Percentiles rank a stretch among this genome's conserved stretches.
phyloP scores from a whole-genome alignment of 148 eudicot genomes.

The Chenopodium formosanum region DNA sequence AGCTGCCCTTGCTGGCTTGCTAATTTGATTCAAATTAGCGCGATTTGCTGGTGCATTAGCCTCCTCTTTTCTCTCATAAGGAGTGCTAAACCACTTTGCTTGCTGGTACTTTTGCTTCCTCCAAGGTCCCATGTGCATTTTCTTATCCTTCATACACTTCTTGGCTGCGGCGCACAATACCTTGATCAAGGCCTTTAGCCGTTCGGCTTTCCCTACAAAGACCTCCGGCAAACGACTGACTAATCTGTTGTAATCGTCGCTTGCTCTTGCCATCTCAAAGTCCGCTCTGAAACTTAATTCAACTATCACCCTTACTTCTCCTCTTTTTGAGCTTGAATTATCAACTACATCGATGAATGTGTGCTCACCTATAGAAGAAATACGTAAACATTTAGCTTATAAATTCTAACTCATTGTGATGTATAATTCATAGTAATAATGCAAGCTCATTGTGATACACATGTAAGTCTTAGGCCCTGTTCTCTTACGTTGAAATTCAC shows the following conservation, averaged over 20 bases:
- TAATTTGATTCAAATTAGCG: slow-evolving; percentile 1
- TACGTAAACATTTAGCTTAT: neutral
- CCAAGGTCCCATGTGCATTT: slow-evolving; percentile 96
- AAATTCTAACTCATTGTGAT: neutral
- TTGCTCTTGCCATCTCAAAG: slow-evolving; percentile 83
- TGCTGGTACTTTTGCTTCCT: slow-evolving; percentile 79
- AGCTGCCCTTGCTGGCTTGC: slow-evolving; percentile 33
- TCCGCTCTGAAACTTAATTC: slow-evolving; percentile 76
- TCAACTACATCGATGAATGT: slow-evolving; percentile 74
- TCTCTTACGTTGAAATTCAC: no score
- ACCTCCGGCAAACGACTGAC: slow-evolving; percentile 64
- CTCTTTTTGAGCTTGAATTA: slow-evolving; percentile 48
- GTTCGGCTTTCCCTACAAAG: slow-evolving; percentile 72
- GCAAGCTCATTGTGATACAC: no score
- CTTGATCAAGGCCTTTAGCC: slow-evolving; percentile 56
- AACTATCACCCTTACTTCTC: slow-evolving; percentile 58
- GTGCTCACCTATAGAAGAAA: slow-evolving; percentile 59
- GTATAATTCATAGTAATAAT: no score
- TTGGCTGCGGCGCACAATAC: slow-evolving; percentile 68
- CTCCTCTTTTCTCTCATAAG: slow-evolving; percentile 38
- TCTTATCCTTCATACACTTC: slow-evolving; percentile 87
- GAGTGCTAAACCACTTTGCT: slow-evolving; percentile 75
- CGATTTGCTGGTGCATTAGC: slow-evolving; percentile 6
- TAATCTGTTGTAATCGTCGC: slow-evolving; percentile 71
- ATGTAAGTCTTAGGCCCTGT: no score